Evolutionary conservation across 208 protist species (phyloP), one percentile per base, ranked within the genome.

Genomic region (Leishmania tarentolae): DNA sequence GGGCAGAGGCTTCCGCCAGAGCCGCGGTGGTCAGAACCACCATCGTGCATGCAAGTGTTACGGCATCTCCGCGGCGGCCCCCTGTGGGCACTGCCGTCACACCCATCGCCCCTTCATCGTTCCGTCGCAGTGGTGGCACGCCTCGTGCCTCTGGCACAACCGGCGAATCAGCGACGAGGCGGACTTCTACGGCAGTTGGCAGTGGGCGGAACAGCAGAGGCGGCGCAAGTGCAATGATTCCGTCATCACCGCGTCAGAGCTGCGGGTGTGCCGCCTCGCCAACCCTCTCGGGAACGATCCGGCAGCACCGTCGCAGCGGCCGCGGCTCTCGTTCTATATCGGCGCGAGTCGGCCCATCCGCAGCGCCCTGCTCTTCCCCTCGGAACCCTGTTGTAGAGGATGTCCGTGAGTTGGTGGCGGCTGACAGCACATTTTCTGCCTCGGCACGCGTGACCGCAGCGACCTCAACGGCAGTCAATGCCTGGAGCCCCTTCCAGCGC

Each of bases 51-150:
- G 53, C 53, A 59, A 21, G 53, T 59, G 19, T 19, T 15, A 28
- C 53, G 13, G 59, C 19, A 65, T 65, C 59, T 6, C 59, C n/a
- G 59, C 11, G 59, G 59, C 59, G 59, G 59, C n/a, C 59, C 59
- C 59, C 40, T 56, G 53, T 46, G 6, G 56, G 37, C 11, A n/a
- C 59, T 21, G 28, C 28, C 56, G 61, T 82, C 46, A 75, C 65
- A 13, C 78, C 72, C 57, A 75, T 82, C 53, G 53, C 53, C 6
- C 75, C 78, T 13, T 63, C 78, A 9, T 68, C 73, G 50, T 61
- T 65, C 72, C 82, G 82, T 8, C 72, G 75, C 73, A 86, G 82
- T 52, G 82, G 82, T 0, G 82, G 82, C 57, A 86, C 82, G 11
- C 82, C 82, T 47, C 78, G 82, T 24, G 74, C 65, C 9, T 86